Percentiles rank a stretch among this genome's conserved stretches.
Conservation (phyloP, 352 stramenopile genomes). For the Globisporangium middletonii region DNA sequence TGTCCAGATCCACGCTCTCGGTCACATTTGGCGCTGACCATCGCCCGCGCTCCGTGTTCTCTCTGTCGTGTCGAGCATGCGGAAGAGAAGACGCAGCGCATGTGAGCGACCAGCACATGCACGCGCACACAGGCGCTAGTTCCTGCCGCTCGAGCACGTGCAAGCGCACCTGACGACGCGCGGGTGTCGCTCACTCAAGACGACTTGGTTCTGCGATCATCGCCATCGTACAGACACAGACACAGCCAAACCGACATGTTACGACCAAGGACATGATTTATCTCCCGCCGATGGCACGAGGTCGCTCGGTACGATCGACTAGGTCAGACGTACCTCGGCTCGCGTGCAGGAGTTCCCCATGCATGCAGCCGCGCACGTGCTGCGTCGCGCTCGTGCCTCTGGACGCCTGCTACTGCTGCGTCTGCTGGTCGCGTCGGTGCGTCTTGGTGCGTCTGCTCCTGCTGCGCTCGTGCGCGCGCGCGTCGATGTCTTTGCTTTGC, state of each 20-base stretch:
- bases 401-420: no score
- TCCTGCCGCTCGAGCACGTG: background rate
- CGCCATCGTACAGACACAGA: background rate
- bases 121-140: background rate
- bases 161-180: conserved; percentile 33
- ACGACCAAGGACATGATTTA: background rate
- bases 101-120: background rate
- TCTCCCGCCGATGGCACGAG: no score
- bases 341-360: conserved; percentile 67
- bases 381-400: background rate
- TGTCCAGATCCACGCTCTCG: conserved; percentile 76
- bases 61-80: background rate
- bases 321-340: conserved; percentile 28
- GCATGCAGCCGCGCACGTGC: conserved; percentile 3
- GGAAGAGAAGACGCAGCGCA: background rate
- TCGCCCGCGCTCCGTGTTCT: conserved; percentile 33
- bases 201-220: conserved; percentile 45
- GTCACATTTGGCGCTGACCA: conserved; percentile 62
- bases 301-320: no score
- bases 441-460: no score
- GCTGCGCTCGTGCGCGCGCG: background rate
- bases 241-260: background rate
- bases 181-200: conserved; percentile 46
- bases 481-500: background rate
- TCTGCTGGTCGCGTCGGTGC: no score